Evolutionary conservation across 192 early-diverging fungal species (phyloP), one percentile per base, ranked within the genome.

Genomic region (Pecoramyces ruminantium): DNA sequence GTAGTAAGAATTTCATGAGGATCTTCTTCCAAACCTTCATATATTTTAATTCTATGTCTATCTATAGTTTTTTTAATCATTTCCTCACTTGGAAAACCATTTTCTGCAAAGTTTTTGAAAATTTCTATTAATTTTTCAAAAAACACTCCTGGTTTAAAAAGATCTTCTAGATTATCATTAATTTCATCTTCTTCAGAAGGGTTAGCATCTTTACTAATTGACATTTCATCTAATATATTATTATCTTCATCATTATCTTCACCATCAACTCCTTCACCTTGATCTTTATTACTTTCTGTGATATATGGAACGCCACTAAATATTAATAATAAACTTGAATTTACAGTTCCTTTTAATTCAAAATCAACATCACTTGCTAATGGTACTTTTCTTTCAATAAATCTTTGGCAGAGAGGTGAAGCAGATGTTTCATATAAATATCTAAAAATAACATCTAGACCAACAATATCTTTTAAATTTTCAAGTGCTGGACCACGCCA

Each of bases 401-500:
- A 95, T 29, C 85, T 88, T 84, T 93, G 93, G 38, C 87, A 84
- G 77, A 95, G 89, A 11, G 92, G 93, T 29, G 91, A 92, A 5
- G 93, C 91, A 21, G 92, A 82, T 29, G 80, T 88, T 39, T 93
- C 93, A 15, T 89, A 87, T 79, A 96, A 83, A 79, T 90, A 95
- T 12, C 91, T 88, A 77, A 93, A 83, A 58, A 96, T 83, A 34
- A 96, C 90, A 78, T 94, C 91, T 8, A 95, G 80, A 1, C 91
- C 92, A 15, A 90, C 80, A 77, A 87, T 85, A 2, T 88, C 88
- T 38, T 88, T 85, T 13, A 91, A 81, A 78, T 95, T 93, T 27
- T 87, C 86, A 0, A 89, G 86, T 12, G 78, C 83, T 14, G 95
- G 95, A 0, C 95, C 95, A 2, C 87, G 88, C 95, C 95, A 96